Evolutionary conservation across 805 yeast species (phyloP).

Genomic region (Helenozyma baotianmanensis): DNA sequence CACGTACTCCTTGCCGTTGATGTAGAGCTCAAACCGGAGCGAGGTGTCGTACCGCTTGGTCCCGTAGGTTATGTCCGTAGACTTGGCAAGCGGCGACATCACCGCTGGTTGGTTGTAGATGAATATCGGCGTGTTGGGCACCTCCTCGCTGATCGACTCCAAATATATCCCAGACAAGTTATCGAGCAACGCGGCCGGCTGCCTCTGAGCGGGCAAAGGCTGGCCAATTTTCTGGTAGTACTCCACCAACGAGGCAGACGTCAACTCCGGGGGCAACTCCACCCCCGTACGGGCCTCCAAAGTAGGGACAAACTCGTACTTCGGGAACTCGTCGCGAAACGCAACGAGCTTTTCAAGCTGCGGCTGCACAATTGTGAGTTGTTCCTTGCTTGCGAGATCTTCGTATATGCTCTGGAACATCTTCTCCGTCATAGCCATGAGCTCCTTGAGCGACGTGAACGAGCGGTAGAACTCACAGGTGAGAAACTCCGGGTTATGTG

Average conservation of each 20-base stretch:
- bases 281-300: conserved; percentile 52
- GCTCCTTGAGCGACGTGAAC: conserved; percentile 58
- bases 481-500: conserved; percentile 94
- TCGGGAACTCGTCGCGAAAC: conserved; percentile 15
- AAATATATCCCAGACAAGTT: conserved; percentile 54
- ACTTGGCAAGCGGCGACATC: conserved; percentile 86
- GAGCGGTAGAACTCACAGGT: conserved; percentile 85
- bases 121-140: conserved; percentile 53
- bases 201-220: conserved; percentile 31
- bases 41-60: conserved; percentile 42
- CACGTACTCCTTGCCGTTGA: conserved; percentile 73
- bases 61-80: conserved; percentile 31
- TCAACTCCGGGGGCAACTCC: conserved; percentile 42
- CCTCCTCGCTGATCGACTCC: conserved; percentile 53
- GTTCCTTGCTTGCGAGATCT: conserved; percentile 18
- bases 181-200: conserved; percentile 62
- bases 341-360: conserved; percentile 16
- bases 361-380: conserved; percentile 12
- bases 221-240: conserved; percentile 39
- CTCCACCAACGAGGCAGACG: conserved; percentile 33
- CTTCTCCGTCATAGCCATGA: conserved; percentile 61
- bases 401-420: conserved; percentile 43
- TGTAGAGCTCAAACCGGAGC: conserved; percentile 78
- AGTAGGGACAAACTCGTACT: conserved; percentile 63
- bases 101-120: conserved; percentile 79